Percentiles rank a stretch among this genome's conserved stretches.
Evolutionary conservation across 2,329 filamentous ascomycete species (phyloP).

Genomic region (Myriosclerotinia curreyana): DNA sequence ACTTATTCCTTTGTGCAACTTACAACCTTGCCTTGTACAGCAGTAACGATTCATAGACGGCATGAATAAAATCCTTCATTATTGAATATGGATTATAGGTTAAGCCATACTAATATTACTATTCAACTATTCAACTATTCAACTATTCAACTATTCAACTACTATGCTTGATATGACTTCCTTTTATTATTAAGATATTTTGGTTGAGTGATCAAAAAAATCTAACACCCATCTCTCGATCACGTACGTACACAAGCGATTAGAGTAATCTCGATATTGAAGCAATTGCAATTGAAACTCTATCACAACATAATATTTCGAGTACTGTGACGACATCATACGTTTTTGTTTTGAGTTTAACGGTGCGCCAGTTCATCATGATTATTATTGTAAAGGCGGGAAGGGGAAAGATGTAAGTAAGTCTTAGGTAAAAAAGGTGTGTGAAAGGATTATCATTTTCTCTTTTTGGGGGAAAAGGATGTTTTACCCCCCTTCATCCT

Average conservation of each 20-base stretch:
- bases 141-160: neutral
- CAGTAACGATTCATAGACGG: neutral
- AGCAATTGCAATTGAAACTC: neutral
- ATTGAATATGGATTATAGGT: neutral
- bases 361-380: neutral
- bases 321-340: constrained; percentile 12
- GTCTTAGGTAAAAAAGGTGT: neutral
- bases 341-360: neutral
- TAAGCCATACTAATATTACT: no score
- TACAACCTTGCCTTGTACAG: neutral
- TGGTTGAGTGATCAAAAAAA: constrained; percentile 5
- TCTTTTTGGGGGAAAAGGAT: neutral
- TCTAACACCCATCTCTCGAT: neutral
- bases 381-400: neutral
- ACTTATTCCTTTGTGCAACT: neutral
- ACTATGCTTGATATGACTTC: neutral
- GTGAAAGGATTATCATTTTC: neutral
- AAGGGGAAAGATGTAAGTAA: neutral
- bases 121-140: no score
- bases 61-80: neutral
- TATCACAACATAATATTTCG: neutral
- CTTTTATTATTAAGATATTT: neutral
- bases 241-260: neutral
- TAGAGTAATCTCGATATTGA: neutral
- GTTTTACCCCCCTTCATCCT: neutral